phyloP scores from a whole-genome alignment of 345 rosid genomes.

The Brassica rapa region DNA sequence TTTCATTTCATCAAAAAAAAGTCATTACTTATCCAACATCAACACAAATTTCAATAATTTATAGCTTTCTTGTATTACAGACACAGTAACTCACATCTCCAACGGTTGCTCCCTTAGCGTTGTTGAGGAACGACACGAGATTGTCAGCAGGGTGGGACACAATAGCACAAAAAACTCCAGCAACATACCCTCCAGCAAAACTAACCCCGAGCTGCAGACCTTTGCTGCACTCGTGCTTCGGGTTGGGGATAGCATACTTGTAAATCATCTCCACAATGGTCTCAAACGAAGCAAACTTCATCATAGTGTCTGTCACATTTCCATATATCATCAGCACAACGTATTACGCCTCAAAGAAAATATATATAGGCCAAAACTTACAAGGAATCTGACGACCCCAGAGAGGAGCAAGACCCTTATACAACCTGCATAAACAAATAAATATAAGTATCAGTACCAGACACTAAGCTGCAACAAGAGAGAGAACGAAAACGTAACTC shows the following conservation, averaged over 20 bases:
- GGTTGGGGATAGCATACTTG: slow-evolving; percentile 79
- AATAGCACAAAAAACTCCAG: slow-evolving; percentile 86
- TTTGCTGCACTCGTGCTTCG: slow-evolving; percentile 89
- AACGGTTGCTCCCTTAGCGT: slow-evolving; percentile 94
- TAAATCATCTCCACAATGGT: slow-evolving; percentile 87
- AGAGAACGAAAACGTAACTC: slow-evolving; percentile 28
- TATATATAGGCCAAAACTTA: slow-evolving; percentile 44
- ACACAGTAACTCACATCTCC: slow-evolving; percentile 71
- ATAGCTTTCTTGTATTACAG: neutral
- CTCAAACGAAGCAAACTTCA: slow-evolving; percentile 98
- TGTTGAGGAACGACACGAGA: slow-evolving; percentile 96
- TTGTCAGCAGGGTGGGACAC: slow-evolving; percentile 98
- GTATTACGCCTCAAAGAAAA: neutral
- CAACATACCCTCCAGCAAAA: slow-evolving; percentile 92
- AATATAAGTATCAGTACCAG: neutral
- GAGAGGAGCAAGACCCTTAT: slow-evolving; percentile 93
- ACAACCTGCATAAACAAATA: slow-evolving; percentile 56
- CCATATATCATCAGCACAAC: neutral
- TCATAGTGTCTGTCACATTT: slow-evolving; percentile 84
- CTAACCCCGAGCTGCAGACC: slow-evolving; percentile 83
- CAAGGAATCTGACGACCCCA: slow-evolving; percentile 99
- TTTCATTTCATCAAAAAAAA: neutral
- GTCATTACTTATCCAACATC: neutral
- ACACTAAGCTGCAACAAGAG: neutral
- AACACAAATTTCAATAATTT: neutral